Percentiles rank a stretch among this genome's conserved stretches.
Conservation (phyloP, 75 land plant species). For the Isoetes taiwanensis region DNA sequence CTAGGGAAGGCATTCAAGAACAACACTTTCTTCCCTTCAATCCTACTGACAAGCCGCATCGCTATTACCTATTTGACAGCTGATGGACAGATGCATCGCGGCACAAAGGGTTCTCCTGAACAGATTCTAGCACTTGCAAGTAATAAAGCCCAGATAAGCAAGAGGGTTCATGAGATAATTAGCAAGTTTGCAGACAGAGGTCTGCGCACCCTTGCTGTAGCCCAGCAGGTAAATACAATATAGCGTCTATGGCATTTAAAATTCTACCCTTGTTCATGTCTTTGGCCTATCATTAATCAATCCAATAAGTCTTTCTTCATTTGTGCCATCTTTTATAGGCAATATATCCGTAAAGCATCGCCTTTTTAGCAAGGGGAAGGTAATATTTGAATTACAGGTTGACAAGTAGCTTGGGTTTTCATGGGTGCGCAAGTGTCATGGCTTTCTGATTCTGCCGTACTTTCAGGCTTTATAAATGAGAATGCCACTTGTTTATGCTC, state of each 20-base stretch:
- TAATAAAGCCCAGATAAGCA: slow-evolving; percentile 10
- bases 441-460: no score
- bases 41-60: slow-evolving; percentile 23
- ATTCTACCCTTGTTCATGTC: no score
- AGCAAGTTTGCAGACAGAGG: slow-evolving; percentile 45
- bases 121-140: slow-evolving; percentile 54
- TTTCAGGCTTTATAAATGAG: no score
- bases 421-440: no score
- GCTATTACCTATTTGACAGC: slow-evolving; percentile 22
- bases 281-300: background rate
- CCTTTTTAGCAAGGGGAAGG: no score
- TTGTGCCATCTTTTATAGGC: no score
- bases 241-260: no score
- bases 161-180: slow-evolving; percentile 18
- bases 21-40: slow-evolving; percentile 22
- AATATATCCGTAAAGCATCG: no score
- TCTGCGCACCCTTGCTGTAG: slow-evolving; percentile 40
- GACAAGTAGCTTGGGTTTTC: background rate
- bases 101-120: slow-evolving; percentile 24
- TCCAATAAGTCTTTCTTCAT: background rate
- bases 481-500: no score
- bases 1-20: slow-evolving; percentile 21
- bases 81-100: slow-evolving; percentile 29
- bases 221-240: slow-evolving; percentile 32
- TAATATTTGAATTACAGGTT: background rate